These are phyloP conservation scores for Scytalidium lignicola DNA, from an alignment of 2,329 filamentous ascomycete genomes.

Conservation along the genomic window DNA sequence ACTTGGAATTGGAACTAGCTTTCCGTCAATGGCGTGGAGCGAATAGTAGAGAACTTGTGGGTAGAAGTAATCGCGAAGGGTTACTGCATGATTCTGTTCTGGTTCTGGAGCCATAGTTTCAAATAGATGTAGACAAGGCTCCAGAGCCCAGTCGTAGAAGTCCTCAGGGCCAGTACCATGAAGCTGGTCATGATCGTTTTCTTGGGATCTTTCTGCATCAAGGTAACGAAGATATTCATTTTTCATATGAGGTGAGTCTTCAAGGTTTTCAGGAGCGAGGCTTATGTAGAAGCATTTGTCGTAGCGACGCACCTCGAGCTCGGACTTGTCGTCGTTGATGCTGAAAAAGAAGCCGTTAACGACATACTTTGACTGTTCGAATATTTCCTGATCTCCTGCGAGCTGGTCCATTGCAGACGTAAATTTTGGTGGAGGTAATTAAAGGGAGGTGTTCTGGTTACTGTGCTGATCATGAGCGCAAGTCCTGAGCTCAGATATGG, in stretches of 20 bases:
- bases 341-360: slow-evolving; percentile 8
- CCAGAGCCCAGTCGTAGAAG: slow-evolving; percentile 14
- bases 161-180: slow-evolving; percentile 8
- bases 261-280: slow-evolving; percentile 9
- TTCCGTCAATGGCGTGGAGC: slow-evolving; percentile 9
- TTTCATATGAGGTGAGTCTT: slow-evolving; percentile 8
- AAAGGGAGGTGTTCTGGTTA: too few species aligned
- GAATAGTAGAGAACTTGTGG: slow-evolving; percentile 8
- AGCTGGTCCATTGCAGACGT: too few species aligned
- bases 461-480: too few species aligned
- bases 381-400: background rate
- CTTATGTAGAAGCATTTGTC: slow-evolving; percentile 15
- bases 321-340: slow-evolving; percentile 8
- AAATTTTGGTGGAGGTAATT: too few species aligned
- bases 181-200: slow-evolving; percentile 4
- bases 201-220: slow-evolving; percentile 7
- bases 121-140: slow-evolving; percentile 11
- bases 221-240: slow-evolving; percentile 13
- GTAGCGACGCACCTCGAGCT: slow-evolving; percentile 10
- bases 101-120: slow-evolving; percentile 9
- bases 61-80: slow-evolving; percentile 13
- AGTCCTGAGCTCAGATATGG: too few species aligned
- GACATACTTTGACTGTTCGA: slow-evolving; percentile 5
- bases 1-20: slow-evolving; percentile 6
- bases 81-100: slow-evolving; percentile 8